A percentile compares a stretch with the other conserved stretches of the same genome.
Conservation (phyloP, 176 grass and related monocot genomes). For the Hyparrhenia diplandra region DNA sequence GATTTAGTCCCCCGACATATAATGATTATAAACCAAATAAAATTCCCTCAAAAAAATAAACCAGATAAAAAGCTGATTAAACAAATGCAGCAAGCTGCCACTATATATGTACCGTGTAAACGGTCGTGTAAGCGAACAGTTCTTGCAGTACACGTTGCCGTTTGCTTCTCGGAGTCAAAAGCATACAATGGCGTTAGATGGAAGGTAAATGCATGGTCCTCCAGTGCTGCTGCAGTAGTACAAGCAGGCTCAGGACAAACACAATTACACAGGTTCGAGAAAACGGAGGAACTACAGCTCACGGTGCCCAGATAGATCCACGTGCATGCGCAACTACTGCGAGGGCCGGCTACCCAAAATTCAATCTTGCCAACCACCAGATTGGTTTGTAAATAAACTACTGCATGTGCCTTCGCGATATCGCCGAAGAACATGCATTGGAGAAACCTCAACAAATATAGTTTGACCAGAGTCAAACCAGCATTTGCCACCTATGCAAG, state of each 20-base stretch:
- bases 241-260: background rate
- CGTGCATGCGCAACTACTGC: conserved; percentile 2
- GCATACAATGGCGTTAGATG: background rate
- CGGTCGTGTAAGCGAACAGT: too few relatives aligned
- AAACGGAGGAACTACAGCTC: conserved; percentile 3
- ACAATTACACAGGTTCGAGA: background rate
- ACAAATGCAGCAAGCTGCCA: too few relatives aligned
- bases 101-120: too few relatives aligned
- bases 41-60: too few relatives aligned
- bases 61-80: too few relatives aligned
- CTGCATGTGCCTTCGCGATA: background rate
- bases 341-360: background rate
- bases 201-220: background rate
- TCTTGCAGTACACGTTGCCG: too few relatives aligned
- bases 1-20: too few relatives aligned
- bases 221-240: background rate
- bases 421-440: background rate
- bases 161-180: too few relatives aligned
- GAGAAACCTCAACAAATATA: conserved; percentile 14
- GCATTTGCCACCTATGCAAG: conserved; percentile 38
- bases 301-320: conserved; percentile 11
- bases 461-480: conserved; percentile 36
- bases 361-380: conserved; percentile 29
- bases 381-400: background rate
- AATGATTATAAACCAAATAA: too few relatives aligned